phyloP scores from a whole-genome alignment of 208 protist genomes.

The Angomonas ambiguus region DNA sequence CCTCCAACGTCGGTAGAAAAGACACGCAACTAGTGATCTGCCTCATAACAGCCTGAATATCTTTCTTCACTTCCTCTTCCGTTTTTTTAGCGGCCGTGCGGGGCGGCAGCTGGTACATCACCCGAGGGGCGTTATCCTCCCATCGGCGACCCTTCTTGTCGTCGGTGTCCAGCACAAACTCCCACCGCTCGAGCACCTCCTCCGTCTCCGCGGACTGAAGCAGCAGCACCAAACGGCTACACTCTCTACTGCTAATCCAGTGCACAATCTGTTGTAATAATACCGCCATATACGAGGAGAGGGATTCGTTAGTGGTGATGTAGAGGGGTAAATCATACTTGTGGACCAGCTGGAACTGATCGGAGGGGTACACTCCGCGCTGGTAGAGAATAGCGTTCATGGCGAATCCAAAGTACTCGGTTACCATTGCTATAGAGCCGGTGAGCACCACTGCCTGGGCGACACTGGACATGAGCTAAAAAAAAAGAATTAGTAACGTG shows the following conservation, averaged over 20 bases:
- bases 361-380: slow-evolving; percentile 96
- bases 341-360: slow-evolving; percentile 90
- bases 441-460: slow-evolving; percentile 91
- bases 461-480: slow-evolving; percentile 28
- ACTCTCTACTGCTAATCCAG: slow-evolving; percentile 87
- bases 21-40: slow-evolving; percentile 97
- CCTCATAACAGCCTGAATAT: slow-evolving; percentile 95
- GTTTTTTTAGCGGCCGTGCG: slow-evolving; percentile 10
- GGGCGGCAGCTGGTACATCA: neutral
- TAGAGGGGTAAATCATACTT: slow-evolving; percentile 96
- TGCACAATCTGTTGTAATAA: slow-evolving; percentile 92
- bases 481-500: neutral
- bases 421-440: slow-evolving; percentile 95
- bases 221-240: slow-evolving; percentile 95
- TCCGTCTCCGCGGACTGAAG: slow-evolving; percentile 61
- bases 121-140: neutral
- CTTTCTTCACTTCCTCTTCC: slow-evolving; percentile 88
- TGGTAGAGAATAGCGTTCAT: slow-evolving; percentile 95
- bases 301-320: slow-evolving; percentile 91
- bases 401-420: slow-evolving; percentile 96
- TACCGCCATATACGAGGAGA: slow-evolving; percentile 94
- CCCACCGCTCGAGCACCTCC: slow-evolving; percentile 94
- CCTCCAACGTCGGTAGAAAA: slow-evolving; percentile 94
- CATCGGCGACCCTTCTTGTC: neutral
- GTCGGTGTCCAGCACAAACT: slow-evolving; percentile 83